Evolutionary conservation across 768 basidiomycete genomes (phyloP).

Genomic region (Suillus plorans): DNA sequence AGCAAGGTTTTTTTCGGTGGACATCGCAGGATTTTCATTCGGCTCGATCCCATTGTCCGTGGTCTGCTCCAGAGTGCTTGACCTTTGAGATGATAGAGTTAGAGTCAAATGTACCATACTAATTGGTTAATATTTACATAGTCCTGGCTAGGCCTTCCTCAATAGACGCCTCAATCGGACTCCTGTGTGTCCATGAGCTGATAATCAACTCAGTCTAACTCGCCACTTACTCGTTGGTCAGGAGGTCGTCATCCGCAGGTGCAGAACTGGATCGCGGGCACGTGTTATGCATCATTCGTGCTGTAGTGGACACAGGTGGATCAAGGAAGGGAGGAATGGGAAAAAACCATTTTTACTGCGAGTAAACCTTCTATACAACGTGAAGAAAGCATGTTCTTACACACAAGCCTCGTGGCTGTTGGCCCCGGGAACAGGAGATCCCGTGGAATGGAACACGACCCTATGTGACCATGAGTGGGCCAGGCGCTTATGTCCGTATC

Average conservation of each 20-base stretch:
- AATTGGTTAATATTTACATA: not conserved
- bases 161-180: not conserved
- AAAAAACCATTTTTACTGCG: too few species aligned
- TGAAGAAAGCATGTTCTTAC: too few species aligned
- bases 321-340: too few species aligned
- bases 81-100: not conserved
- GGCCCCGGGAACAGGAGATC: too few species aligned
- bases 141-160: not conserved
- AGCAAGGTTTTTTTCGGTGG: not conserved
- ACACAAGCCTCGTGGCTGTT: too few species aligned
- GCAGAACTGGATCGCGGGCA: not conserved
- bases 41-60: not conserved
- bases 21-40: not conserved
- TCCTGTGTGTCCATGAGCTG: not conserved
- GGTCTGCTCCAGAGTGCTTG: not conserved
- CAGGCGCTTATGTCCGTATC: too few species aligned
- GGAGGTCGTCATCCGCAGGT: not conserved
- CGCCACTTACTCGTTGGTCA: not conserved
- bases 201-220: not conserved
- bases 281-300: not conserved
- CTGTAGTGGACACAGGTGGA: too few species aligned
- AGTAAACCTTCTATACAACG: too few species aligned
- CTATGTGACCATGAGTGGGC: too few species aligned
- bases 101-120: not conserved
- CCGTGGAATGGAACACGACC: too few species aligned